Evolutionary conservation across 225 moss, liverwort and hornwort genomes (phyloP).

Genomic region (Polytrichum commune): DNA sequence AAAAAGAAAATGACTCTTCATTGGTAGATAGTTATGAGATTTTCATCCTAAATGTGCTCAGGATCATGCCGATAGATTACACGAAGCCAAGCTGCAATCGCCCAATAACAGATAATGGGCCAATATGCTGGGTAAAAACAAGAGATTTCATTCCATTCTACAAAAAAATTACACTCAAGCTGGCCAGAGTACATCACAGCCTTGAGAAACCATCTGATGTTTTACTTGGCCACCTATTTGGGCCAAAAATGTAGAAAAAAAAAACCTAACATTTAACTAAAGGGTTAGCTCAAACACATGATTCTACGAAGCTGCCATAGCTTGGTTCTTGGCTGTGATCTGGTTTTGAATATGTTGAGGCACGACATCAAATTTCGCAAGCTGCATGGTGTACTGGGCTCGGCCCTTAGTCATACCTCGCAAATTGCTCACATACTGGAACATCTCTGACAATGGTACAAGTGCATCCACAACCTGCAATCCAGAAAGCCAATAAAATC

Average conservation of each 20-base stretch:
- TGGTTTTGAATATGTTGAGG: conserved; percentile 78
- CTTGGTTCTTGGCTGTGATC: conserved; percentile 69
- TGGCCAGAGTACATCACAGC: too few species aligned
- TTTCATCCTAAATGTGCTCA: too few species aligned
- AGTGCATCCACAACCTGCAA: conserved; percentile 74
- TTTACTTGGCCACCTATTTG: background rate
- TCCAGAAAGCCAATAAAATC: background rate
- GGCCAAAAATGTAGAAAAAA: conserved; percentile 1
- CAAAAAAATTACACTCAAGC: too few species aligned
- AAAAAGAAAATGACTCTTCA: too few species aligned
- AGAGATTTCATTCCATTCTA: too few species aligned
- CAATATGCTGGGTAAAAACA: too few species aligned
- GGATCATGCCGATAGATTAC: too few species aligned
- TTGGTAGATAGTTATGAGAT: too few species aligned
- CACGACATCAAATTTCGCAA: conserved; percentile 85
- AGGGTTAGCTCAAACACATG: background rate
- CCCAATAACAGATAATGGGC: too few species aligned
- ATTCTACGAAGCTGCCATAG: conserved; percentile 39
- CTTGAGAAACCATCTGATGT: too few species aligned
- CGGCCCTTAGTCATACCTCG: conserved; percentile 92
- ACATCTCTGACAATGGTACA: conserved; percentile 97
- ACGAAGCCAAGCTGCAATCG: too few species aligned
- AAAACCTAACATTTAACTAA: background rate
- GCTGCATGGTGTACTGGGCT: conserved; percentile 96
- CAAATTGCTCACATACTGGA: conserved; percentile 93